phyloP scores from a whole-genome alignment of 1,139 yeast species.

The Arxiozyma telluris region DNA sequence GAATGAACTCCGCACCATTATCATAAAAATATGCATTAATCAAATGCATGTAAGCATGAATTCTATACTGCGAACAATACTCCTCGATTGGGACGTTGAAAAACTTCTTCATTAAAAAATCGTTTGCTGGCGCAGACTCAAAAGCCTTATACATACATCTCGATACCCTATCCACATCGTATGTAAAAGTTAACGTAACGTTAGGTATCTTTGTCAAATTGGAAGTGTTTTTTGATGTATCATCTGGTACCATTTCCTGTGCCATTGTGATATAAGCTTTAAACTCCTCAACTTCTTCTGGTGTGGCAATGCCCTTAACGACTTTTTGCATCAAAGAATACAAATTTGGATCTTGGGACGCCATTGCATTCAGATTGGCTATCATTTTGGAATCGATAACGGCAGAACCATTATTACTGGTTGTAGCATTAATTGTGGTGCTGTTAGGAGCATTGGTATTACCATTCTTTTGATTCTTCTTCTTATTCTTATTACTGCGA shows the following conservation, averaged over 20 bases:
- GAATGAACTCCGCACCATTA: constrained; percentile 26
- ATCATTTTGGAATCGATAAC: constrained; percentile 73
- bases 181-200: constrained; percentile 6
- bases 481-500: background rate
- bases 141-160: constrained; percentile 25
- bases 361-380: constrained; percentile 70
- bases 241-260: constrained; percentile 53
- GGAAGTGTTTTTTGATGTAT: background rate
- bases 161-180: constrained; percentile 20
- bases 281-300: constrained; percentile 62
- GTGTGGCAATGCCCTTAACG: constrained; percentile 69
- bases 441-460: background rate
- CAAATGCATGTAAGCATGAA: constrained; percentile 18
- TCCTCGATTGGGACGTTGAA: constrained; percentile 20
- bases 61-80: constrained; percentile 17
- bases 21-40: constrained; percentile 21
- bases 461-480: background rate
- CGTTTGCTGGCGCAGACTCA: constrained; percentile 20
- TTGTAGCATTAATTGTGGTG: background rate
- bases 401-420: background rate
- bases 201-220: background rate
- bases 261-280: constrained; percentile 72
- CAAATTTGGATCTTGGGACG: constrained; percentile 58
- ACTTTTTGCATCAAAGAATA: constrained; percentile 71
- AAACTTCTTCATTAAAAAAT: constrained; percentile 25